Base-by-base conservation (phyloP, 2,329 filamentous ascomycete species). In the Aspergillus chevalieri region DNA sequence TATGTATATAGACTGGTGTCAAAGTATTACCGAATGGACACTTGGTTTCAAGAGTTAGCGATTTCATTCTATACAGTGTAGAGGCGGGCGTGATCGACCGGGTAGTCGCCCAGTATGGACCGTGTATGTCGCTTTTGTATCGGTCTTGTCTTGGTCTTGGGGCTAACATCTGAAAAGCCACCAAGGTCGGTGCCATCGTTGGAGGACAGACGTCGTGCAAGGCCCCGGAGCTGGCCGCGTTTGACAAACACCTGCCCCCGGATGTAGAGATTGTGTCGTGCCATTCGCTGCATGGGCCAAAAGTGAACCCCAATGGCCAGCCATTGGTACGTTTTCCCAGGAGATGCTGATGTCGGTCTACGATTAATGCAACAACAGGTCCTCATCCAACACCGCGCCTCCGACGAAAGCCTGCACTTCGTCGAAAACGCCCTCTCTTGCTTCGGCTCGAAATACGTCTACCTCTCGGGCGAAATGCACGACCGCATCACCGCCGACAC, bases 121-220 rank as follows among this genome's bases (percentile, higher is more conserved):
- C 92, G 61, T 96, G 90, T 95, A 89, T 77, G 85, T 71, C 42
- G 22, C 14, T 19, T 22, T 14, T 53, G 48, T 49, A 34, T 44
- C 45, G 21, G 28, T 43, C 38, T 41, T 36, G 47, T 43, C 38
- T 41, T 36, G 46, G 47, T 39, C 44, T 41, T 34, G 24, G 38
- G 38, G 21, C 38, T 41, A 21, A 41, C 38, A 8, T 17, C 12
- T 41, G 55, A 53, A 65, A 65, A 95, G 91, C 93, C 57, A 98
- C 93, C 50, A 97, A 96, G 69, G 80, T 93, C 64, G 87, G 88
- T 56, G 93, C 93, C 57, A 94, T 98, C 54, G 93, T 98, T 19
- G 94, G 93, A 52, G 93, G 93, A 7, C 93, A 98, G 70, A 98
- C 93, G 1, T 97, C 93, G 1, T 98, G 93, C 79, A 98, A 98